phyloP scores from a whole-genome alignment of 352 stramenopile genomes.

The Globisporangium middletonii region DNA sequence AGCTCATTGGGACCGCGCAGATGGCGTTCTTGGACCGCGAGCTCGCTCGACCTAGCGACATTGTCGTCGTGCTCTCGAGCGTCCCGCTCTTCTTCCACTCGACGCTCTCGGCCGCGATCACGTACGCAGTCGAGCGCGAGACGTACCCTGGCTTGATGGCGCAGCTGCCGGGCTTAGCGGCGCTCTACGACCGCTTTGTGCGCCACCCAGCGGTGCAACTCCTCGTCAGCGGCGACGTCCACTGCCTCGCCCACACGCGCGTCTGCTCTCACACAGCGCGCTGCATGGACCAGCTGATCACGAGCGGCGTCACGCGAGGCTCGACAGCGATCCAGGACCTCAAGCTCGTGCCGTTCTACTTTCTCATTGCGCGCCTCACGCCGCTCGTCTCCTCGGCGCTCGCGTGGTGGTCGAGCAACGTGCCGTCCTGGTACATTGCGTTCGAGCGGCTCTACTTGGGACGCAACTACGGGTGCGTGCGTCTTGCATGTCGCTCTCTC shows the following conservation, averaged over 20 bases:
- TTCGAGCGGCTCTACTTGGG: conserved; percentile 44
- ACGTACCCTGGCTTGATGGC: conserved; percentile 48
- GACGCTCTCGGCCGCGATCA: conserved; percentile 33
- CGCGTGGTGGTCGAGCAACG: neutral
- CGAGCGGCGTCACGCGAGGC: conserved; percentile 49
- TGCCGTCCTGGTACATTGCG: conserved; percentile 30
- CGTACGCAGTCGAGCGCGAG: conserved; percentile 50
- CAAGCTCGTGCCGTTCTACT: conserved; percentile 57
- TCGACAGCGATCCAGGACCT: conserved; percentile 51
- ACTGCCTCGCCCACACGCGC: conserved; percentile 42
- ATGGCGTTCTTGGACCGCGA: conserved; percentile 10
- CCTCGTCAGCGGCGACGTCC: conserved; percentile 58
- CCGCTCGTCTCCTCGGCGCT: conserved; percentile 17
- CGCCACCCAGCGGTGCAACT: conserved; percentile 22
- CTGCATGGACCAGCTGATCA: conserved; percentile 62
- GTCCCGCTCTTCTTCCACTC: conserved; percentile 75
- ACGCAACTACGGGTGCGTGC: conserved; percentile 54
- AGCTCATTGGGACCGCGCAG: conserved; percentile 32
- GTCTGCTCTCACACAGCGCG: conserved; percentile 24
- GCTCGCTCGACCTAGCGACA: conserved; percentile 14
- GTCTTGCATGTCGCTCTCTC: neutral
- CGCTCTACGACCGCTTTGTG: conserved; percentile 34
- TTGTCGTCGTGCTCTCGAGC: conserved; percentile 37
- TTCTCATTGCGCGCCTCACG: conserved; percentile 31
- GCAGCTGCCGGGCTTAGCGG: conserved; percentile 22